phyloP scores from a whole-genome alignment of 768 basidiomycete species.

The Phlebiopsis flavidoalba region DNA sequence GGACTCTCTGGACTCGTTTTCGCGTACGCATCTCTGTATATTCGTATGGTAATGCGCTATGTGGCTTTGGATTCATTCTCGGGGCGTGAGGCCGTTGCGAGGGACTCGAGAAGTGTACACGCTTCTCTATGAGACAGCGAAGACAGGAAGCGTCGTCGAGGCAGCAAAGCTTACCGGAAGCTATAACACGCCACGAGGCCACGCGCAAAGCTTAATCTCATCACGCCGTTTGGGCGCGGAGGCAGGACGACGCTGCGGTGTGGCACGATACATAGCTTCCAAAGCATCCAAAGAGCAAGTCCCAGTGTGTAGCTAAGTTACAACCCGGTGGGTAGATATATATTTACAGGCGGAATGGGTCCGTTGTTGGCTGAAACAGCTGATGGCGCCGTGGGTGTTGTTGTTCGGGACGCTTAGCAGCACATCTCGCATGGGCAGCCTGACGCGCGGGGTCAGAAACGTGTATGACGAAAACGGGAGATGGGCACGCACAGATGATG shows the following conservation, averaged over 20 bases:
- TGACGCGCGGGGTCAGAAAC: conserved; percentile 19
- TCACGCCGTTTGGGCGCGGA: background rate
- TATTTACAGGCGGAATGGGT: background rate
- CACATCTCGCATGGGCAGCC: conserved; percentile 82
- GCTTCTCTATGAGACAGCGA: too few species aligned
- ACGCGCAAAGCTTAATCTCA: background rate
- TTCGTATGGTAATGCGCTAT: background rate
- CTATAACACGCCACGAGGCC: too few species aligned
- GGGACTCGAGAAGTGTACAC: too few species aligned
- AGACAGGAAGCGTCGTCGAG: too few species aligned
- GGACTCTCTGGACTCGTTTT: background rate
- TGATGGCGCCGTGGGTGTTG: background rate
- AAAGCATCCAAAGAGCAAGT: background rate
- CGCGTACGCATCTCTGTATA: background rate
- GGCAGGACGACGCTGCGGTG: background rate
- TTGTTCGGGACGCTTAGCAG: conserved; percentile 35
- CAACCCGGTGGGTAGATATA: background rate
- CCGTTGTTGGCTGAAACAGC: too few species aligned
- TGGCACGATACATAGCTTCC: background rate
- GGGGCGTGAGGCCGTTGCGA: background rate
- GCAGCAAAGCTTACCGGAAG: too few species aligned
- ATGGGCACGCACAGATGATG: conserved; percentile 55
- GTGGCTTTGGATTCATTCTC: background rate
- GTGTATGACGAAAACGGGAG: background rate
- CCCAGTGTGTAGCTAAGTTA: background rate